Evolutionary conservation across 73 alveolate genomes (phyloP).

Genomic region (Breviolum minutum): DNA sequence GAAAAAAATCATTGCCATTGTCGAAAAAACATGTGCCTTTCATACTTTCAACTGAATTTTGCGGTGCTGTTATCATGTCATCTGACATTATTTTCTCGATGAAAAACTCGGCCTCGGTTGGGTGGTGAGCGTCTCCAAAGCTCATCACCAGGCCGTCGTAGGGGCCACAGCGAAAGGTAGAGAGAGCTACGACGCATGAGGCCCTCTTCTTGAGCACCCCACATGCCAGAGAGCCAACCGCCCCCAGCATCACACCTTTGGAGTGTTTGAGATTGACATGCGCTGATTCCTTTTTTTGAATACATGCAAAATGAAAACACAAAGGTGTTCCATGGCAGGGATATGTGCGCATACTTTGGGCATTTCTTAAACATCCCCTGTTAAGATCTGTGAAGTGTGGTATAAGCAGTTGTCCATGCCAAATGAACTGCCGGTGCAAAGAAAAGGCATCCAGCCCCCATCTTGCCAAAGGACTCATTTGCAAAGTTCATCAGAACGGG

Average conservation of each 20-base stretch:
- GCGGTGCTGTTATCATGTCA: no score
- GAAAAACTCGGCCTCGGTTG: background rate
- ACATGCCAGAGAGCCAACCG: slow-evolving; percentile 22
- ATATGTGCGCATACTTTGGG: no score
- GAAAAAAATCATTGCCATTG: no score
- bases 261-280: background rate
- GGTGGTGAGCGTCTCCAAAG: slow-evolving; percentile 39
- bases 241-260: slow-evolving; percentile 31
- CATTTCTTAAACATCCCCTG: no score
- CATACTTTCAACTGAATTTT: no score
- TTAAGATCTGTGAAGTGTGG: no score
- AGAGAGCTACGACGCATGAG: slow-evolving; percentile 22
- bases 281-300: background rate
- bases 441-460: no score
- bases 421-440: no score
- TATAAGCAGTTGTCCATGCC: no score
- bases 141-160: background rate
- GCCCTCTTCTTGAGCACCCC: slow-evolving; percentile 44
- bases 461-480: background rate
- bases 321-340: no score
- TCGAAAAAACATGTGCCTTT: no score
- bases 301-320: background rate
- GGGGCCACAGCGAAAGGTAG: slow-evolving; percentile 10
- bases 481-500: slow-evolving; percentile 17
- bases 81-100: no score